A percentile compares a stretch with the other conserved stretches of the same genome.
These are phyloP conservation scores for Heracleum sosnowskyi DNA, from an alignment of 129 eudicot genomes.

Conservation along the genomic window DNA sequence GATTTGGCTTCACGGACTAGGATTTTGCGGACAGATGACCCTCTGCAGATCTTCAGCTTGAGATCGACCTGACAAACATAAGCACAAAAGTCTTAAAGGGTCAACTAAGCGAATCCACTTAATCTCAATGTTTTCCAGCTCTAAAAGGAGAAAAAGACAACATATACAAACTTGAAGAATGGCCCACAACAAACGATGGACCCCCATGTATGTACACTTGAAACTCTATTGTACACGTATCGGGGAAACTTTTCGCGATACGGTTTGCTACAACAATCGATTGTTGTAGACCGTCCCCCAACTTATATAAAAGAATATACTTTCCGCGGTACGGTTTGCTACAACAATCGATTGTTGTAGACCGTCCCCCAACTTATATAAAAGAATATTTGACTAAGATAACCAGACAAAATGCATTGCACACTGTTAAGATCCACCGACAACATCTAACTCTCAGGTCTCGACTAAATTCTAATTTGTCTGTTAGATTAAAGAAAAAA, in stretches of 20 bases:
- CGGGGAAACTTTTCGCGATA: too few relatives aligned
- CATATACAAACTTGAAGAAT: not conserved
- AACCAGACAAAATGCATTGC: conserved; percentile 1
- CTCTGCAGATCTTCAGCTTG: conserved; percentile 81
- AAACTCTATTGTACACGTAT: too few relatives aligned
- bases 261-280: too few relatives aligned
- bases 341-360: too few relatives aligned
- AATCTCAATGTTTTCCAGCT: not conserved
- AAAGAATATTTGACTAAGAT: not conserved
- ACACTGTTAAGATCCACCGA: conserved; percentile 7
- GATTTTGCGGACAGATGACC: conserved; percentile 50
- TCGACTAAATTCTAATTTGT: not conserved
- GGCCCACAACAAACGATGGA: too few relatives aligned
- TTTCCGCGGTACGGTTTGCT: too few relatives aligned
- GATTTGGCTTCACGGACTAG: conserved; percentile 53
- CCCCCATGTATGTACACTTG: too few relatives aligned
- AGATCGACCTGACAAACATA: conserved; percentile 57
- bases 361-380: too few relatives aligned
- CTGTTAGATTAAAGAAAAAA: not conserved
- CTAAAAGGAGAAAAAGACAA: not conserved
- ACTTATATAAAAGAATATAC: too few relatives aligned
- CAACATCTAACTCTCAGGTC: conserved; percentile 4
- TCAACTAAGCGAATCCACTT: not conserved
- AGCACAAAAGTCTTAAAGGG: not conserved
- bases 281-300: too few relatives aligned